Evolutionary conservation across 2,329 filamentous ascomycete species (phyloP).

Genomic region (Raffaelea ambrosiae): DNA sequence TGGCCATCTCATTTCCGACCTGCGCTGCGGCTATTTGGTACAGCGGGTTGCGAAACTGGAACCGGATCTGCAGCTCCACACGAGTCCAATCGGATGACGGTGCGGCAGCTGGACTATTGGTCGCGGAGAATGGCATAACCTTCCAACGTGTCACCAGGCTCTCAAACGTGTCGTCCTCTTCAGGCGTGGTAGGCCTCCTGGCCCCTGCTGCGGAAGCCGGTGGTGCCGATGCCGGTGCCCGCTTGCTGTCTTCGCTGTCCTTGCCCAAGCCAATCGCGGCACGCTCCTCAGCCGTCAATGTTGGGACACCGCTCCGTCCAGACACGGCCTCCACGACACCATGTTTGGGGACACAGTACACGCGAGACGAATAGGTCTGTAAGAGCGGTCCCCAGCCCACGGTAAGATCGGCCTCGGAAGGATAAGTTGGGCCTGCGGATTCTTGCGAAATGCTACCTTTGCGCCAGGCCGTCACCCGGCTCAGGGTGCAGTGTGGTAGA

Average conservation of each 20-base stretch:
- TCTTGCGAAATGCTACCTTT: not conserved
- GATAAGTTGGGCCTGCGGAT: conserved; percentile 46
- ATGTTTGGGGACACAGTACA: conserved; percentile 61
- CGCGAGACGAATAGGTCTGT: conserved; percentile 72
- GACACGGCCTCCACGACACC: conserved; percentile 69
- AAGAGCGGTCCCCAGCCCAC: conserved; percentile 79
- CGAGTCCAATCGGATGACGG: conserved; percentile 45
- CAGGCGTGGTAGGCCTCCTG: not conserved
- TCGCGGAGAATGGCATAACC: conserved; percentile 36
- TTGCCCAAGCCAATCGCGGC: conserved; percentile 14
- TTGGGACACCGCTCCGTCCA: conserved; percentile 32
- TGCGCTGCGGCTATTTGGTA: conserved; percentile 75
- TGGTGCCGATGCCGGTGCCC: not conserved
- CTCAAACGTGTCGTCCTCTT: conserved; percentile 46
- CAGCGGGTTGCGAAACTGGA: conserved; percentile 80
- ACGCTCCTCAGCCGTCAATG: conserved; percentile 30
- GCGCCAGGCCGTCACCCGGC: conserved; percentile 67
- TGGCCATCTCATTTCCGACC: conserved; percentile 75
- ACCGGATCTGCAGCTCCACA: conserved; percentile 69
- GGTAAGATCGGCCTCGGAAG: conserved; percentile 67
- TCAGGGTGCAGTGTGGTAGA: conserved; percentile 81
- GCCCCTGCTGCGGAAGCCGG: no score
- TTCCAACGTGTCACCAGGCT: conserved; percentile 64
- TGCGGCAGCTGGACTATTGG: not conserved
- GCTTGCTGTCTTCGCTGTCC: not conserved